A percentile compares a stretch with the other conserved stretches of the same genome.
Conservation (phyloP, 176 grass and related monocot species). For the Poa annua region DNA sequence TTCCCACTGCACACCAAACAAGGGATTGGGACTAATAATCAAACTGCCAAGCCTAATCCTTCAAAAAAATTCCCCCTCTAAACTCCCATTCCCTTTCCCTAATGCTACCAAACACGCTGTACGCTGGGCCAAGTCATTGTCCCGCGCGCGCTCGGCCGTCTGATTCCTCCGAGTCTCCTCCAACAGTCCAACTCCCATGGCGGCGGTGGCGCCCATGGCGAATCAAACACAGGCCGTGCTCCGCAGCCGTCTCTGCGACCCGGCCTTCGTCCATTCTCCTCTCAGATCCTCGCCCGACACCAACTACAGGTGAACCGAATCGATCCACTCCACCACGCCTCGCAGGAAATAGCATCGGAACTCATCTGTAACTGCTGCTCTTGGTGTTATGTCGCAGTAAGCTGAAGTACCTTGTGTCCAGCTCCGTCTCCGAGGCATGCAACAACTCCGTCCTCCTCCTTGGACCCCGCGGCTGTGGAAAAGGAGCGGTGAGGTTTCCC, state of each 20-base stretch:
- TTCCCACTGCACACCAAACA: too few species aligned
- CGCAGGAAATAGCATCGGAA: background rate
- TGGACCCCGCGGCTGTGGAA: constrained; percentile 71
- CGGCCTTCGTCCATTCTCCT: constrained; percentile 53
- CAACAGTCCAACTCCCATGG: constrained; percentile 36
- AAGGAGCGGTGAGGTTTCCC: constrained; percentile 59
- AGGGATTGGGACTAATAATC: too few species aligned
- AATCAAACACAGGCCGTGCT: constrained; percentile 60
- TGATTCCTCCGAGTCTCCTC: background rate
- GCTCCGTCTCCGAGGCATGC: constrained; percentile 76
- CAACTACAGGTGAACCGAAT: constrained; percentile 69
- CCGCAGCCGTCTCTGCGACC: constrained; percentile 65
- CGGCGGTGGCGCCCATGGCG: constrained; percentile 32
- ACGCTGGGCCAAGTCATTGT: background rate
- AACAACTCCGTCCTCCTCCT: constrained; percentile 84
- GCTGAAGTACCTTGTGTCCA: constrained; percentile 75
- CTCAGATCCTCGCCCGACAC: constrained; percentile 68
- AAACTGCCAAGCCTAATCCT: too few species aligned
- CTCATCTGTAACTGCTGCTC: background rate
- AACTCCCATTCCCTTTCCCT: too few species aligned
- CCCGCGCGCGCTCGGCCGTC: constrained; percentile 27
- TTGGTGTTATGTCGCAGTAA: constrained; percentile 49
- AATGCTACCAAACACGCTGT: too few species aligned
- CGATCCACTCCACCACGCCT: background rate
- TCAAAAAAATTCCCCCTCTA: too few species aligned